phyloP scores from a whole-genome alignment of 768 basidiomycete genomes.

The Gymnopilus junonius region DNA sequence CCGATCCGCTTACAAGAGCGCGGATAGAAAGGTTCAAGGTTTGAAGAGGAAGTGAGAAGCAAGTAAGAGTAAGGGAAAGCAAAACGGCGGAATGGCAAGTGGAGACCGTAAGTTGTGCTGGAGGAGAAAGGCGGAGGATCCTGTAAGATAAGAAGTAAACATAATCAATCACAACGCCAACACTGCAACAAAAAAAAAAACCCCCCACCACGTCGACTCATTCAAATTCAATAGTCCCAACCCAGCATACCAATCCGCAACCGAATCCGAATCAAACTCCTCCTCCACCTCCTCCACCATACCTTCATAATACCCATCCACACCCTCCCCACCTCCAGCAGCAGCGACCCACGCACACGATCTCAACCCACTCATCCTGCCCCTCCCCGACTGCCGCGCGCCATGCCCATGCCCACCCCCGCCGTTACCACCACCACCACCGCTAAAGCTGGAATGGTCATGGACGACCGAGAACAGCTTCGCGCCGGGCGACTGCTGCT shows the following conservation, averaged over 20 bases:
- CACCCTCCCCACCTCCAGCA: slow-evolving; percentile 4
- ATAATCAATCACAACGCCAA: no score
- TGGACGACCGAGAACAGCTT: neutral
- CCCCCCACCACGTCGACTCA: neutral
- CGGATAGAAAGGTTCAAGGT: neutral
- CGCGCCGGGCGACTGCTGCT: slow-evolving; percentile 13
- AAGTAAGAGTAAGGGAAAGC: neutral
- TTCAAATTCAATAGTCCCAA: slow-evolving; percentile 3
- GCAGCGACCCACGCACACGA: slow-evolving; percentile 11
- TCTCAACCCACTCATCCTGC: slow-evolving; percentile 14
- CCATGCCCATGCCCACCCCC: no score
- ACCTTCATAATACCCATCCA: neutral
- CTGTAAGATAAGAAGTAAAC: no score
- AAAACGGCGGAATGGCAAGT: neutral
- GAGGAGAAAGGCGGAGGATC: no score
- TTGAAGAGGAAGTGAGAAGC: neutral
- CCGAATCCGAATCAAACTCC: slow-evolving; percentile 7
- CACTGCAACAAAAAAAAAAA: neutral
- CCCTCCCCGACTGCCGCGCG: no score
- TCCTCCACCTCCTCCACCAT: slow-evolving; percentile 6
- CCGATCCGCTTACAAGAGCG: neutral
- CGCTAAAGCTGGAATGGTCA: neutral
- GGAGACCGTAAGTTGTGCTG: no score
- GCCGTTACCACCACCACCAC: neutral
- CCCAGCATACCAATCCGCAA: slow-evolving; percentile 15